Conservation (phyloP, 257 asterid genomes). For the Solanum chmielewskii region DNA sequence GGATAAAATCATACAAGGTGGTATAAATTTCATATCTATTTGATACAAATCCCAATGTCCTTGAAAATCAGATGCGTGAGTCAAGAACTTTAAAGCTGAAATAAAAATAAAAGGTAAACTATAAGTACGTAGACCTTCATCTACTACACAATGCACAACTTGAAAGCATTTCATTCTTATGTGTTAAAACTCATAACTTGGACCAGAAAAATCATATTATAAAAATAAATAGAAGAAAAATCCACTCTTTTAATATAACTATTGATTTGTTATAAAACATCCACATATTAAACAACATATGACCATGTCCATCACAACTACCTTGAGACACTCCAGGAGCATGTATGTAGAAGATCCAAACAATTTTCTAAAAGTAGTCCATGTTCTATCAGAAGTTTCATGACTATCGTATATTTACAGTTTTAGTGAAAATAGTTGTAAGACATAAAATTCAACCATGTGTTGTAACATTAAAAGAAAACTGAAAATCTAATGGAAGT, state of each 20-base stretch:
- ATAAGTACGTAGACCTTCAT: neutral
- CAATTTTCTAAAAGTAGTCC: too few species aligned
- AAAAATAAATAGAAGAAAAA: neutral
- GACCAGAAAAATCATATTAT: neutral
- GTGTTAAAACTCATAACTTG: neutral
- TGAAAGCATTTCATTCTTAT: neutral
- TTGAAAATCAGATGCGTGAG: conserved; percentile 67
- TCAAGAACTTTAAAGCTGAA: conserved; percentile 75
- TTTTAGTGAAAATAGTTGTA: too few species aligned
- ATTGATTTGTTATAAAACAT: neutral
- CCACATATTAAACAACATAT: too few species aligned
- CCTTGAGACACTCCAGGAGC: too few species aligned
- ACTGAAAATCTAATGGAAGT: too few species aligned
- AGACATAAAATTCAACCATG: too few species aligned
- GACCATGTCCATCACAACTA: too few species aligned
- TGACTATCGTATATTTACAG: too few species aligned
- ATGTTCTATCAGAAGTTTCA: too few species aligned
- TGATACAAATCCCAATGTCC: conserved; percentile 98
- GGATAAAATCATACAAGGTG: conserved; percentile 85
- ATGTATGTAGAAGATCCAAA: too few species aligned
- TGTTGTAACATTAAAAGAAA: too few species aligned
- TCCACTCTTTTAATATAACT: neutral
- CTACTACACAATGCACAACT: neutral
- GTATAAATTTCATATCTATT: conserved; percentile 83
- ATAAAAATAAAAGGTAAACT: neutral